Base-by-base conservation (phyloP, 2,329 filamentous ascomycete species). In the Neospermospora avenae region DNA sequence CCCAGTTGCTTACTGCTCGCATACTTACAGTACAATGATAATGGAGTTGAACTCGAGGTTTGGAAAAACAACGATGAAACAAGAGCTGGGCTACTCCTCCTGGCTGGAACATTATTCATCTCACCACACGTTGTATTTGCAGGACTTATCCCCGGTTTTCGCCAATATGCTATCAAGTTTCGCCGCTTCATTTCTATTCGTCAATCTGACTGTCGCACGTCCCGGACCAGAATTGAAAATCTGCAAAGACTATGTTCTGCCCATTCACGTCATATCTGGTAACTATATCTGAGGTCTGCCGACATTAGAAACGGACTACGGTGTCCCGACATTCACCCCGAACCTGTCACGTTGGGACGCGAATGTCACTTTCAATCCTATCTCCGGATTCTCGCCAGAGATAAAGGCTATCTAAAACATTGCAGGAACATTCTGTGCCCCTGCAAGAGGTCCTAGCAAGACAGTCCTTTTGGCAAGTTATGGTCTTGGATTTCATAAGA, bases 381-480 rank as follows among this genome's bases (percentile, higher is more conserved):
- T 54, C 6, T 57, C 54, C 4, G 46, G 46, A 1, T 44, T 35
- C 16, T 35, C 31, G 6, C 39, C 46, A 11, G 14, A 42, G 20
- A 37, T 44, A 8, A 53, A 37, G 24, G 39, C 46, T n/a, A 52
- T n/a, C 18, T 55, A 53, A 25, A 39, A 41, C 24, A 59, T 62
- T 2, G 55, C 51, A 20, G 62, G 52, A 8, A 60, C 62, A 3
- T 62, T 64, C 31, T 62, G 62, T 44, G 20, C 63, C 3, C 63
- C 61, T 6, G 55, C n/a, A 18, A 60, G 41, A 57, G 63, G 53
- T 11, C 22, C 22, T 2, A 53, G 54, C 14, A 52, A 51, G 18
- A 72, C 64, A 6, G 65, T 74, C 13, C 62, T 74, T 22, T 39
- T 74, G n/a, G 68, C 71, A 4, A 71, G 70, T 11, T 71, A 73